Evolutionary conservation across 2,329 filamentous ascomycete species (phyloP), one percentile per base, ranked within the genome.

Genomic region (Fusarium piperis): DNA sequence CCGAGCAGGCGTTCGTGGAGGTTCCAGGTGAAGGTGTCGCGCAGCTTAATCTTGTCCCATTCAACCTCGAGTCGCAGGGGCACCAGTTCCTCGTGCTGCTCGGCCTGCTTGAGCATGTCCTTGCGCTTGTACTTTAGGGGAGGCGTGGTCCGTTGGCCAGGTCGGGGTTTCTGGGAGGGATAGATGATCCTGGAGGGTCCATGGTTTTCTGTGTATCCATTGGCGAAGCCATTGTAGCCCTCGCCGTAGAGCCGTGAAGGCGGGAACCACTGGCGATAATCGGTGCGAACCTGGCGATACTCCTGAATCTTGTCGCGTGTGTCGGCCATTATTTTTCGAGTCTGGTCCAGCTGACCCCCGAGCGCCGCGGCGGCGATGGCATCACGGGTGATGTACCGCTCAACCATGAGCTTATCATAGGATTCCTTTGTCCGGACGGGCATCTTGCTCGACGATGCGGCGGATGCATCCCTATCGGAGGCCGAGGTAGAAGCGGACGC

Each of bases 21-120:
- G 81, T 99, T 99, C 95, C 95, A 99, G 4, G 96, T 98, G 75
- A 99, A 98, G 1, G 96, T 98, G 81, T 99, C 96, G 80, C 96
- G 93, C 67, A 99, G 87, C 82, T 96, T 96, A 76, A 98, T 90
- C 84, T 97, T 97, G 74, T 98, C 95, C 88, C 93, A 93, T 78
- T 99, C 96, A 56, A 98, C 93, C 76, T 99, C 96, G 61, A 99
- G 84, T 53, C 96, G 90, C 72, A 99, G 89, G 3, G 96, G 96
- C 1, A 98, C 93, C 60, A 99, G 85, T 78, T 98, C 94, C 80
- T 99, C 96, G 59, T 94, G 87, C 78, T 95, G 93, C 75, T 98
- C 95, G 26, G 94, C 94, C 83, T 98, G 96, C 74, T 91, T 89
- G 70, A 90, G 88, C 84, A 95, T 88, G 73, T 97, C 94, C 79